A percentile compares a stretch with the other conserved stretches of the same genome.
Conservation (phyloP, 345 rosid genomes). For the Euclidium syriacum region DNA sequence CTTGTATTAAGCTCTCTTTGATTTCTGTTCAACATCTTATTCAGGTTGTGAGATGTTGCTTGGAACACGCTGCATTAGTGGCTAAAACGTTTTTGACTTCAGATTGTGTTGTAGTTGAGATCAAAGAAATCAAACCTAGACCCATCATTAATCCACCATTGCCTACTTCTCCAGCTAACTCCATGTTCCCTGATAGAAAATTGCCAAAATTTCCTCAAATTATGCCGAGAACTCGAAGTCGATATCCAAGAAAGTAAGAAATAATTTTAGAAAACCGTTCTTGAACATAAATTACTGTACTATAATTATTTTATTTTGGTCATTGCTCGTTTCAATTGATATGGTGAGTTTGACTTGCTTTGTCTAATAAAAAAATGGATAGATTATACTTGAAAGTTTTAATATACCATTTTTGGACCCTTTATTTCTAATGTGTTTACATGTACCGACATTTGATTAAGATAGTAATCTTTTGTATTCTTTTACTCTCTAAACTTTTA, state of each 20-base stretch:
- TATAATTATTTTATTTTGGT: no score
- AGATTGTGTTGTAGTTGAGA: constrained; percentile 76
- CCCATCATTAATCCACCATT: constrained; percentile 45
- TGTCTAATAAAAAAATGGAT: no score
- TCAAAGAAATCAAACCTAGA: constrained; percentile 44
- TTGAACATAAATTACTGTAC: no score
- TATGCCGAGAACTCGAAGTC: constrained; percentile 26
- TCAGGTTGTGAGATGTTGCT: constrained; percentile 88
- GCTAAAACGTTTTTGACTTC: constrained; percentile 77
- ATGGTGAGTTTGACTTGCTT: no score
- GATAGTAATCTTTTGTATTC: no score
- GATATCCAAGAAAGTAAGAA: constrained; percentile 23
- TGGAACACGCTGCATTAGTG: constrained; percentile 90
- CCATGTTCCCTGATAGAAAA: constrained; percentile 22
- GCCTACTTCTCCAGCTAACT: constrained; percentile 31
- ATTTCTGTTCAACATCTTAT: neutral
- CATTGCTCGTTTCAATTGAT: no score
- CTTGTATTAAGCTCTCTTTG: neutral
- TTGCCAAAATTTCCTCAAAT: constrained; percentile 24
- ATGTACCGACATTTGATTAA: no score
- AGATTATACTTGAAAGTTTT: no score
- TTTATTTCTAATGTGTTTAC: no score
- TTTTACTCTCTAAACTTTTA: no score
- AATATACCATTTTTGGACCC: no score
- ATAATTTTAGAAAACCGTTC: neutral